A percentile compares a stretch with the other conserved stretches of the same genome.
Evolutionary conservation across 1,284 basidiomycete genomes (phyloP).

Genomic region (Pseudozyma thailandica): DNA sequence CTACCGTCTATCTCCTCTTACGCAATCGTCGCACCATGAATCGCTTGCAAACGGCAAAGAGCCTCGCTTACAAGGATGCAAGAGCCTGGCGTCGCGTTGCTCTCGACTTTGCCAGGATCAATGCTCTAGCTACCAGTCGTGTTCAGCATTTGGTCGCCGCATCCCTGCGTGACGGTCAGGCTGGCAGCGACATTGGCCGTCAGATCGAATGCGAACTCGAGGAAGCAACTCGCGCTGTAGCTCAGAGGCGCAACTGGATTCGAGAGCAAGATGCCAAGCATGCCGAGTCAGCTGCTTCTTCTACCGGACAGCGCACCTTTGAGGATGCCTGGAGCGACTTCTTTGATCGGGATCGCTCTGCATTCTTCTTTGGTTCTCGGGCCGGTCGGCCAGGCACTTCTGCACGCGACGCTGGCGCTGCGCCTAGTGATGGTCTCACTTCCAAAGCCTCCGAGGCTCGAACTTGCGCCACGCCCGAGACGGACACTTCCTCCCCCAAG

Average conservation of each 20-base stretch:
- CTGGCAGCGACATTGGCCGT: slow-evolving; percentile 23
- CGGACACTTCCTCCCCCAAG: neutral
- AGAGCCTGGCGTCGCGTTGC: slow-evolving; percentile 50
- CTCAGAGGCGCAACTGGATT: slow-evolving; percentile 31
- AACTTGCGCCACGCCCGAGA: slow-evolving; percentile 1
- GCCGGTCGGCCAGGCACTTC: slow-evolving; percentile 18
- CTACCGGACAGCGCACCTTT: slow-evolving; percentile 5
- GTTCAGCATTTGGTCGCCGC: slow-evolving; percentile 32
- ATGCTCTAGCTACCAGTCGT: slow-evolving; percentile 34
- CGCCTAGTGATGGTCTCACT: slow-evolving; percentile 6
- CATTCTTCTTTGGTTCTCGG: slow-evolving; percentile 33
- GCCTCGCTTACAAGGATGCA: slow-evolving; percentile 34
- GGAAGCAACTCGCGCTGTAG: slow-evolving; percentile 32
- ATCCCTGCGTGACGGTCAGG: slow-evolving; percentile 26
- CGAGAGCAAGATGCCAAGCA: slow-evolving; percentile 27
- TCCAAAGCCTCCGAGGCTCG: slow-evolving; percentile 10
- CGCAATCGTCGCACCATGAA: slow-evolving; percentile 40
- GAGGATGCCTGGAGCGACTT: slow-evolving; percentile 18
- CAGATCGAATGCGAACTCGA: slow-evolving; percentile 41
- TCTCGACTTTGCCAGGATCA: slow-evolving; percentile 43
- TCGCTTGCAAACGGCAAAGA: slow-evolving; percentile 36
- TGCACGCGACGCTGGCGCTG: slow-evolving; percentile 3
- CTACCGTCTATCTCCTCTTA: slow-evolving; percentile 20
- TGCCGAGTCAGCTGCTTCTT: slow-evolving; percentile 7
- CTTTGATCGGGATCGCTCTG: slow-evolving; percentile 13